phyloP scores from a whole-genome alignment of 1,139 yeast genomes.

The Arxiozyma heterogenica region DNA sequence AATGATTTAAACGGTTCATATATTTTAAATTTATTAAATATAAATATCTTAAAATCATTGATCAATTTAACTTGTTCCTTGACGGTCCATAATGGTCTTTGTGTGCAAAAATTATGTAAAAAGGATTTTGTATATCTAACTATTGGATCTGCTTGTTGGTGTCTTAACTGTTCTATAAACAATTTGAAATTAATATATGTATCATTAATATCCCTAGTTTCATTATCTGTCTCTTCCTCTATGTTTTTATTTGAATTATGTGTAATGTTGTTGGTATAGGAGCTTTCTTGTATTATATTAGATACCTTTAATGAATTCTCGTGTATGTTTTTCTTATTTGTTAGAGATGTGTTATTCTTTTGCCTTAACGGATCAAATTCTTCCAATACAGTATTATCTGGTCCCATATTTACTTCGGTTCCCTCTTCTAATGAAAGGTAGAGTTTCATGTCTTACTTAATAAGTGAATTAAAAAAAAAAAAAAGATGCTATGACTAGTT shows the following conservation, averaged over 20 bases:
- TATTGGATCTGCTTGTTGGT: constrained; percentile 77
- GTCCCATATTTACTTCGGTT: background rate
- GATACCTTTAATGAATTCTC: background rate
- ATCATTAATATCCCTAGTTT: constrained; percentile 8
- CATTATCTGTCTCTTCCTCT: background rate
- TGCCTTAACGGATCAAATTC: constrained; percentile 14
- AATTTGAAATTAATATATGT: constrained; percentile 56
- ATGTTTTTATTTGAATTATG: background rate
- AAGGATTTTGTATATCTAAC: constrained; percentile 79
- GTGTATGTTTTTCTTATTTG: background rate
- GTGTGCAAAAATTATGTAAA: constrained; percentile 61
- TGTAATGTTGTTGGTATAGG: background rate
- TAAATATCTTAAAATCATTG: constrained; percentile 62
- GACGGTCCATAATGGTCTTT: constrained; percentile 50
- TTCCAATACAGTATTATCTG: constrained; percentile 2
- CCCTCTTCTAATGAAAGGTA: background rate
- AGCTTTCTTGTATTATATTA: background rate
- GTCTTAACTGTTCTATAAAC: constrained; percentile 63
- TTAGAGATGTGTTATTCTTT: background rate
- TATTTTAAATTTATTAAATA: constrained; percentile 52
- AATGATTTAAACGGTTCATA: constrained; percentile 71
- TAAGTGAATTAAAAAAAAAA: too few relatives aligned
- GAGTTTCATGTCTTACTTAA: background rate
- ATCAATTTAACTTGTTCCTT: constrained; percentile 72
- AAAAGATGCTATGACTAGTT: background rate